These are phyloP conservation scores for Pichiaceae sp. DNA, from an alignment of 1,139 yeast species.

Conservation along the genomic window DNA sequence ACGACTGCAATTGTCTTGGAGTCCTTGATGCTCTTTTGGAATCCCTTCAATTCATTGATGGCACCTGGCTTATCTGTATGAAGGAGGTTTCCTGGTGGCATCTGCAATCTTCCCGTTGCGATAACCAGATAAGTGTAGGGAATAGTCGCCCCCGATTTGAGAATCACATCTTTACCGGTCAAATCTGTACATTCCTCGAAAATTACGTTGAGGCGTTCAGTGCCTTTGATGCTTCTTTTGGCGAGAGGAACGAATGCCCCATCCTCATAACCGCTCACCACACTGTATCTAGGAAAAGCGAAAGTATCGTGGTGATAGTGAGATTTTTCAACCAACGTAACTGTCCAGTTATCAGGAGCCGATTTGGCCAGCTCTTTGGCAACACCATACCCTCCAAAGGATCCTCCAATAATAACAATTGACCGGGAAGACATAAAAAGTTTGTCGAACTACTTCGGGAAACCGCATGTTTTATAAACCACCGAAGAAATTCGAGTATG, in stretches of 20 bases:
- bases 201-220: not conserved
- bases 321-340: slow-evolving; percentile 1
- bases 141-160: not conserved
- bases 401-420: slow-evolving; percentile 2
- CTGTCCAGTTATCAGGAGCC: not conserved
- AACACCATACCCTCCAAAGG: not conserved
- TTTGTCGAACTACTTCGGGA: too few relatives aligned
- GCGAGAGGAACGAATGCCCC: not conserved
- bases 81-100: slow-evolving; percentile 1
- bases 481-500: too few relatives aligned
- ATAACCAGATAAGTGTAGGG: slow-evolving; percentile 1
- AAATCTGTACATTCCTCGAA: not conserved
- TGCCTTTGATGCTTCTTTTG: not conserved
- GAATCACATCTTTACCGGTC: not conserved
- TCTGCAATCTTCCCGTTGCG: slow-evolving; percentile 1
- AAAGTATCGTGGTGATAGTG: not conserved
- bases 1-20: slow-evolving; percentile 1
- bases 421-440: too few relatives aligned
- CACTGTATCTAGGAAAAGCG: slow-evolving; percentile 1
- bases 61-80: not conserved
- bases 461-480: too few relatives aligned
- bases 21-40: not conserved
- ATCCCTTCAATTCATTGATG: slow-evolving; percentile 1
- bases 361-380: not conserved
- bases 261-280: not conserved